Evolutionary conservation across 1,139 yeast genomes (phyloP).

Genomic region (Fermentozyma sake): DNA sequence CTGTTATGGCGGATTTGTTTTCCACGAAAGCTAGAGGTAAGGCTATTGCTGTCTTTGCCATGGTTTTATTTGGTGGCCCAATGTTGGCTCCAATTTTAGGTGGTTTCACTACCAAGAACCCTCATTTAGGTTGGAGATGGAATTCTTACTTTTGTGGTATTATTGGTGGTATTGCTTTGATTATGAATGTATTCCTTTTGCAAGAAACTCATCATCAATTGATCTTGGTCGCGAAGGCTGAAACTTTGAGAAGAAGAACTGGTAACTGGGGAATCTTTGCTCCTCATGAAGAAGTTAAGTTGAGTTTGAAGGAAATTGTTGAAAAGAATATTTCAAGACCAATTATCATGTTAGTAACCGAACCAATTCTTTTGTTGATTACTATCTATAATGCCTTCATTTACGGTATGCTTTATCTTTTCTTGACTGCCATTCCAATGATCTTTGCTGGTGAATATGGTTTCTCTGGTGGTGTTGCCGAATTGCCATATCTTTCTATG

Average conservation of each 20-base stretch:
- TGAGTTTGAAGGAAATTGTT: conserved; percentile 59
- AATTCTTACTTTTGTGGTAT: conserved; percentile 51
- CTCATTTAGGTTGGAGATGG: conserved; percentile 54
- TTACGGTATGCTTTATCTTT: conserved; percentile 75
- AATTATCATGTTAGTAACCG: conserved; percentile 58
- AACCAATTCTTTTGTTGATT: conserved; percentile 67
- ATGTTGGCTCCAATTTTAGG: conserved; percentile 63
- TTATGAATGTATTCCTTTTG: conserved; percentile 26
- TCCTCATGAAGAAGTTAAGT: conserved; percentile 68
- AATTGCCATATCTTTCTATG: conserved; percentile 59
- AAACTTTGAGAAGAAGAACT: conserved; percentile 49
- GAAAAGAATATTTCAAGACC: conserved; percentile 74
- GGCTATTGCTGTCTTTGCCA: conserved; percentile 60
- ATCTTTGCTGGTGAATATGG: conserved; percentile 62
- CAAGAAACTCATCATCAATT: conserved; percentile 49
- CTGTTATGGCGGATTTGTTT: conserved; percentile 75
- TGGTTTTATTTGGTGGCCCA: conserved; percentile 74
- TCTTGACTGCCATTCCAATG: conserved; percentile 76
- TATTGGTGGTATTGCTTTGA: conserved; percentile 33
- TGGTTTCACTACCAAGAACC: conserved; percentile 17
- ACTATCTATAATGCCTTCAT: conserved; percentile 78
- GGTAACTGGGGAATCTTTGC: conserved; percentile 81
- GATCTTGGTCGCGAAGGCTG: conserved; percentile 60
- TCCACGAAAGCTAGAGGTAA: conserved; percentile 59
- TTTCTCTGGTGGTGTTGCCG: conserved; percentile 50